Base-by-base conservation (phyloP, 257 asterid species). In the Ehretia macrophylla region DNA sequence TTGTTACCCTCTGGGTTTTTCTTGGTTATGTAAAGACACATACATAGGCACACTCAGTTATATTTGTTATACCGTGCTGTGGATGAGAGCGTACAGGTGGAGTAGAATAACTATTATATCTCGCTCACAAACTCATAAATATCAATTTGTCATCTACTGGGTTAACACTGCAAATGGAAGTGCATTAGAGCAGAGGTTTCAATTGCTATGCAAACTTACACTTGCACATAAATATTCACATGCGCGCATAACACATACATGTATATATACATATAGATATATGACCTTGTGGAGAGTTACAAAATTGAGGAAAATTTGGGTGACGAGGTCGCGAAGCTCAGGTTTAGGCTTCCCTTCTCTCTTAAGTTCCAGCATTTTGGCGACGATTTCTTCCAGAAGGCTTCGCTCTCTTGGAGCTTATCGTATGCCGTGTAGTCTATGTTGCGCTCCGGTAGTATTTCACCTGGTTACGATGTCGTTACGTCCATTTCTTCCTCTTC, bases 401-500 rank as follows among this genome's bases (percentile, higher is more conserved):
- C 56, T 72, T 84, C 86, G 81, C 91, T 64, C 78, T 63, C 68
- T 14, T 69, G 76, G 61, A 92, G 83, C 81, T 70, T 77, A 14
- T 83, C 89, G 73, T 84, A 86, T 9, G 82, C 80, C 37, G 89
- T 77, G 51, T 79, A 76, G 73, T 86, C 97, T 59, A 87, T 74
- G 62, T 73, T 77, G 68, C 92, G 83, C 68, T 92, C 99, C 61
- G 99, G 97, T 54, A 83, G 74, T 69, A 89, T 85, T 52, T 89
- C 97, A 61, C 96, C 97, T 58, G 94, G 87, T 71, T 92, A 96
- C 72, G 86, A 92, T 88, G 81, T 94, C 57, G 87, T 83, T 71
- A 87, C 95, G 72, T 82, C 96, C 96, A 86, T 84, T 20, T 82
- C 46, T 61, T 56, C 74, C 17, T 84, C 88, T 93, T 78, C 73